These are phyloP conservation scores for Fonsecaea erecta DNA, from an alignment of 2,329 filamentous ascomycete species.

Conservation along the genomic window DNA sequence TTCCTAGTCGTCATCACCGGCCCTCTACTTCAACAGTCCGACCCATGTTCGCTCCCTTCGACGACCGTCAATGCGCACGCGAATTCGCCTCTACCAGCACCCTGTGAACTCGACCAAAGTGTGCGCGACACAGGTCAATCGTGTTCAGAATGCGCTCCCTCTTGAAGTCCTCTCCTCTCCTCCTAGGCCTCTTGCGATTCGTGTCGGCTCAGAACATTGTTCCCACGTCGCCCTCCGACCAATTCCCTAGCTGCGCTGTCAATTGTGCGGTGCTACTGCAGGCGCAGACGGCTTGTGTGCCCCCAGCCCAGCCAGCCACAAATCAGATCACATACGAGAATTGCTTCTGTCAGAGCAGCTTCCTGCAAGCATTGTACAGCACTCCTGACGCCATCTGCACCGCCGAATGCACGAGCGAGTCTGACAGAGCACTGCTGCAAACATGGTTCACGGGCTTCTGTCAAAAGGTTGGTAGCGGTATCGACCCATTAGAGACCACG, in stretches of 20 bases:
- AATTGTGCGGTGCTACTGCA: constrained; percentile 66
- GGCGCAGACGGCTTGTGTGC: constrained; percentile 73
- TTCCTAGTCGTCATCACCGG: constrained; percentile 3
- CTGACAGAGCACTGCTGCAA: constrained; percentile 63
- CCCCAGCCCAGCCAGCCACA: constrained; percentile 57
- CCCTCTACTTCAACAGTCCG: constrained; percentile 9
- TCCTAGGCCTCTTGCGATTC: constrained; percentile 35
- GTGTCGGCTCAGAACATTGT: constrained; percentile 41
- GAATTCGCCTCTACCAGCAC: constrained; percentile 21
- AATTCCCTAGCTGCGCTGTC: constrained; percentile 67
- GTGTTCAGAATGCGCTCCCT: constrained; percentile 14
- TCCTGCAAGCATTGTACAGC: constrained; percentile 63
- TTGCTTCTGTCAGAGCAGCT: constrained; percentile 74
- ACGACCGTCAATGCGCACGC: background rate
- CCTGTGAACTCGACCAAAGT: background rate
- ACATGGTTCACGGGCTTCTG: constrained; percentile 75
- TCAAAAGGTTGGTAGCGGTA: constrained; percentile 50
- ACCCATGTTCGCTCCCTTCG: constrained; percentile 18
- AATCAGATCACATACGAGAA: constrained; percentile 61
- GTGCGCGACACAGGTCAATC: constrained; percentile 29
- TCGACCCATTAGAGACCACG: constrained; percentile 40
- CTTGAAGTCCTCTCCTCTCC: constrained; percentile 36
- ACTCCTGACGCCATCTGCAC: constrained; percentile 67
- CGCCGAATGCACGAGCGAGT: constrained; percentile 57
- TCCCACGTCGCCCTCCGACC: constrained; percentile 45